Evolutionary conservation across 192 early-diverging fungal genomes (phyloP), one percentile per base, ranked within the genome.

Genomic region (Backusella tarrabulga): DNA sequence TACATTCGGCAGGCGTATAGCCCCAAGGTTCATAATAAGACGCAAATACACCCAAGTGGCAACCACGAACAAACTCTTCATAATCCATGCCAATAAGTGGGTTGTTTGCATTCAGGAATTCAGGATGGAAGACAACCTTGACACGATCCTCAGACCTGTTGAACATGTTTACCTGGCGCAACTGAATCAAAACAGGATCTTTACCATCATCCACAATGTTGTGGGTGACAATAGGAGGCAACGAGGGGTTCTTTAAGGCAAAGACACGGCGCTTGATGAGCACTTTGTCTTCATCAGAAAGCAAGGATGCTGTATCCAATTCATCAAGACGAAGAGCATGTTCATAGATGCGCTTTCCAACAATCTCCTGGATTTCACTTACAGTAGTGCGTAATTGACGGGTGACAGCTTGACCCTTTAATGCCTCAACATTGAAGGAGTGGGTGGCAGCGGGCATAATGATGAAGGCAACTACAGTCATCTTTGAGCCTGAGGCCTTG

Each of bases 1-100:
- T 99, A 83, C 97, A 99, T 82, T 99, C 97, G 46, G 96, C 97
- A 32, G 97, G 97, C 12, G 97, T 97, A 85, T 98, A 97, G 1
- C 97, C 97, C 94, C 95, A 99, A 29, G 97, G 97, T 84, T 99
- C 97, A 85, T 99, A 98, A 85, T 97, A 99, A 68, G 91, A 93
- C 8, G 97, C 95, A 87, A 99, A 99, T 2, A 99, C 97, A 80
- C 97, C 97, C 83, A 98, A 85, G 75, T 98, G 97, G 75, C 94
- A 96, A 63, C 97, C 97, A 78, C 97, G 93, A 71, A 99, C 94
- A 86, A 99, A 99, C 76, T 99, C 97, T 79, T 99, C 97, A 81
- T 99, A 99, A 80, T 99, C 97, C 56, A 99, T 85, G 17, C 93
- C 92, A 36, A 98, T 85, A 11, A 99, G 84, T 1, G 97, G 97